phyloP scores from a whole-genome alignment of 805 yeast genomes.

The Kuraishia molischiana region DNA sequence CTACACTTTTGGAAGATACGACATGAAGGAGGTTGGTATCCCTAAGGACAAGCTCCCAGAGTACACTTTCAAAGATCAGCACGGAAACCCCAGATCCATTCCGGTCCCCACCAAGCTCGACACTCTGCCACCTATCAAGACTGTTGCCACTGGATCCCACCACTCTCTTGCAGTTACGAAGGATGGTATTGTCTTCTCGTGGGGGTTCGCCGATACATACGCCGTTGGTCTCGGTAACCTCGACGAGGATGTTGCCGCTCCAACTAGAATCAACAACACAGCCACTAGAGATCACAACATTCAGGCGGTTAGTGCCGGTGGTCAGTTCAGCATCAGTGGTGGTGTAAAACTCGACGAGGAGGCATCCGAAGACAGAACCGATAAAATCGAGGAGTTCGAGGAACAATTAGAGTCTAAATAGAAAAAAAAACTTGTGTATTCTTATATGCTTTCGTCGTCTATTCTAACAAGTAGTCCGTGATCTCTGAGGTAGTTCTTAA shows the following conservation, averaged over 20 bases:
- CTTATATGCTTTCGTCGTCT: slow-evolving; percentile 24
- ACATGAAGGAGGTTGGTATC: slow-evolving; percentile 89
- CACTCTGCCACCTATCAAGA: slow-evolving; percentile 45
- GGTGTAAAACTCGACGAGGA: slow-evolving; percentile 57
- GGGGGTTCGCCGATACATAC: slow-evolving; percentile 98
- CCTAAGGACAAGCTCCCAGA: slow-evolving; percentile 57
- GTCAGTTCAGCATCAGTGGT: slow-evolving; percentile 88
- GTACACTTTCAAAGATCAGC: slow-evolving; percentile 62
- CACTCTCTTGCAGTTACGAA: slow-evolving; percentile 81
- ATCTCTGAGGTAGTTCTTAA: slow-evolving; percentile 54
- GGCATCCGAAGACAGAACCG: slow-evolving; percentile 38
- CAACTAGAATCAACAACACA: slow-evolving; percentile 86
- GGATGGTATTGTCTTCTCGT: slow-evolving; percentile 80
- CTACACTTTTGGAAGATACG: slow-evolving; percentile 83
- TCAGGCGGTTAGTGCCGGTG: slow-evolving; percentile 79
- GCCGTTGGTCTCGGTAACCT: slow-evolving; percentile 88
- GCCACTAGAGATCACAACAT: slow-evolving; percentile 82
- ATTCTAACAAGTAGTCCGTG: slow-evolving; percentile 68
- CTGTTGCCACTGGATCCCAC: slow-evolving; percentile 80
- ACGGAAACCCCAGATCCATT: slow-evolving; percentile 73
- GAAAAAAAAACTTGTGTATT: background rate
- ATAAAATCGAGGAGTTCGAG: slow-evolving; percentile 42
- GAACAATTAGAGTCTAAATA: slow-evolving; percentile 10
- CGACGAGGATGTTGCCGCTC: slow-evolving; percentile 78
- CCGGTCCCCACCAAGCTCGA: slow-evolving; percentile 73